A percentile compares a stretch with the other conserved stretches of the same genome.
phyloP scores from a whole-genome alignment of 2,329 filamentous ascomycete genomes.

The Peltaster fructicola region DNA sequence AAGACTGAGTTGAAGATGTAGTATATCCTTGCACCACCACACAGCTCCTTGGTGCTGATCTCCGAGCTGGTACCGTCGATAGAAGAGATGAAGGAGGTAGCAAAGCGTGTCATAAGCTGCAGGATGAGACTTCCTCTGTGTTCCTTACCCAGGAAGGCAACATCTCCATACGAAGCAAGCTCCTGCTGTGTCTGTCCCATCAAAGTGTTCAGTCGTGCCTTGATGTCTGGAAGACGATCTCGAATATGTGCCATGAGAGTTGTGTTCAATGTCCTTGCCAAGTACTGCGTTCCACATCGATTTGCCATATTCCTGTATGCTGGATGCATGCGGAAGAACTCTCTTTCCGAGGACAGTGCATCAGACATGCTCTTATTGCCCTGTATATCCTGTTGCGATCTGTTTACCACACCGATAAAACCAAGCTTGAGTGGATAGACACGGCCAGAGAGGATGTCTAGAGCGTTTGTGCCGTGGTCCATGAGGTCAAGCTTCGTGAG shows the following conservation, averaged over 20 bases:
- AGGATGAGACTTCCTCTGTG: conserved; percentile 88
- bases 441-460: conserved; percentile 92
- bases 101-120: conserved; percentile 95
- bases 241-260: conserved; percentile 95
- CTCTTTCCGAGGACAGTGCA: conserved; percentile 71
- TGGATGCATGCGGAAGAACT: conserved; percentile 94
- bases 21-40: conserved; percentile 86
- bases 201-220: conserved; percentile 86
- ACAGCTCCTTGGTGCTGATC: conserved; percentile 95
- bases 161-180: conserved; percentile 91
- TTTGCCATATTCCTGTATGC: conserved; percentile 93
- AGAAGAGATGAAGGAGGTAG: conserved; percentile 92
- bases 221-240: conserved; percentile 91
- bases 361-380: conserved; percentile 89
- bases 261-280: conserved; percentile 86
- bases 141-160: conserved; percentile 93
- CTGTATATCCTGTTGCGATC: conserved; percentile 95
- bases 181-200: conserved; percentile 99
- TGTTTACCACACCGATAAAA: conserved; percentile 95
- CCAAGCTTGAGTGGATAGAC: conserved; percentile 94
- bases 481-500: conserved; percentile 94
- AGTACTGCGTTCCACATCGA: conserved; percentile 80
- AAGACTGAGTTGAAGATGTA: conserved; percentile 99
- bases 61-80: conserved; percentile 98
- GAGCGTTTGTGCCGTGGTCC: conserved; percentile 95